Evolutionary conservation across 73 alveolate species (phyloP).

Genomic region (Breviolum minutum): DNA sequence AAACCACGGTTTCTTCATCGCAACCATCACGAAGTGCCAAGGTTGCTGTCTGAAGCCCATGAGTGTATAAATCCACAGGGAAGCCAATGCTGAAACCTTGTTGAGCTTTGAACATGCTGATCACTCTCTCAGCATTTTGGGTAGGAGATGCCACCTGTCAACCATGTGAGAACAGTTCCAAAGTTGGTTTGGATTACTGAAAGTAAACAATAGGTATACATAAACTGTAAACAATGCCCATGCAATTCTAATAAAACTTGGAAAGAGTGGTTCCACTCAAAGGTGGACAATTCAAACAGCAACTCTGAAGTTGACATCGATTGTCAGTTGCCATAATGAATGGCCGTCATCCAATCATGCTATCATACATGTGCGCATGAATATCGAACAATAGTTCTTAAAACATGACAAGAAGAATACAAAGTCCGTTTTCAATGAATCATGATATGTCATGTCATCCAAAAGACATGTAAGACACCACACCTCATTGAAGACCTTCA

Average conservation of each 20-base stretch:
- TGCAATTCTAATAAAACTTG: background rate
- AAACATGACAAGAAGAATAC: no score
- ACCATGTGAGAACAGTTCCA: background rate
- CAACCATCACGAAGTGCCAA: constrained; percentile 69
- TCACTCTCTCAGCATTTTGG: constrained; percentile 58
- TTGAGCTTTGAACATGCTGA: constrained; percentile 66
- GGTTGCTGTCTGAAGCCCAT: constrained; percentile 81
- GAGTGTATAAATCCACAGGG: constrained; percentile 69
- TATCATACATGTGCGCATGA: no score
- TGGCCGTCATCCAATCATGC: no score
- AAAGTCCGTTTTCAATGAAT: no score
- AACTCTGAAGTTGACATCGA: no score
- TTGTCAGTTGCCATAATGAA: no score
- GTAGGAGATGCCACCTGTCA: constrained; percentile 52
- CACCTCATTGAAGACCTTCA: constrained; percentile 61
- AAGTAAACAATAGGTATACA: no score
- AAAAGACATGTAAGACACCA: no score
- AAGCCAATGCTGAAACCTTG: constrained; percentile 37
- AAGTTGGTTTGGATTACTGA: background rate
- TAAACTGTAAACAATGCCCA: no score
- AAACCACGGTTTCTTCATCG: constrained; percentile 81
- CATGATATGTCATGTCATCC: no score
- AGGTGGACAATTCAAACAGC: background rate
- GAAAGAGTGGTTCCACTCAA: background rate
- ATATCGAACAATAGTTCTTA: no score